These are phyloP conservation scores for Hemileccinum rubropunctum DNA, from an alignment of 768 basidiomycete species.

Conservation along the genomic window DNA sequence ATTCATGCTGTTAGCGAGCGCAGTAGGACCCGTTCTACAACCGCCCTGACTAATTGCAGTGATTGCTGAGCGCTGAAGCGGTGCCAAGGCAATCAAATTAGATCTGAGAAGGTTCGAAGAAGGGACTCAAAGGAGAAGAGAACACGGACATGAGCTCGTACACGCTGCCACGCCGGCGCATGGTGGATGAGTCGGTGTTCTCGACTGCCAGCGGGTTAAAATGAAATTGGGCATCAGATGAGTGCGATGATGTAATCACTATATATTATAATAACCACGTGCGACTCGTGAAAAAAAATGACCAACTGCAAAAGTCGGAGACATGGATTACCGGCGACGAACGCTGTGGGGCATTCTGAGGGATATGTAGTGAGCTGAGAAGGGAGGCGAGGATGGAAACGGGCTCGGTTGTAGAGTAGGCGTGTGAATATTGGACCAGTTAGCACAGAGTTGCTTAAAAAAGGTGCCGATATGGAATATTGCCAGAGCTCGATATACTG, in stretches of 20 bases:
- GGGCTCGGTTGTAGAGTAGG: slow-evolving; percentile 6
- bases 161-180: slow-evolving; percentile 6
- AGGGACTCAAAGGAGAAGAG: not conserved
- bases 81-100: not conserved
- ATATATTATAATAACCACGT: slow-evolving; percentile 14
- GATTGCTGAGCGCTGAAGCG: not conserved
- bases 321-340: too few species aligned
- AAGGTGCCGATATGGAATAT: slow-evolving; percentile 40
- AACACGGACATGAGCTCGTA: slow-evolving; percentile 18
- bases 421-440: slow-evolving; percentile 30
- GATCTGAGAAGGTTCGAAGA: slow-evolving; percentile 5
- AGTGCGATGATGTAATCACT: slow-evolving; percentile 29
- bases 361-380: too few species aligned
- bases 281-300: slow-evolving; percentile 14
- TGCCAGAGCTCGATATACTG: slow-evolving; percentile 38
- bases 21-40: slow-evolving; percentile 10
- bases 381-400: too few species aligned
- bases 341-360: too few species aligned
- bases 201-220: slow-evolving; percentile 15
- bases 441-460: slow-evolving; percentile 33
- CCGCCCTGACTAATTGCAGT: slow-evolving; percentile 5
- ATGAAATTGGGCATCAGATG: slow-evolving; percentile 24
- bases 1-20: slow-evolving; percentile 3
- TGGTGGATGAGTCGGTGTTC: too few species aligned
- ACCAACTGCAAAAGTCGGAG: too few species aligned